A percentile compares a stretch with the other conserved stretches of the same genome.
Evolutionary conservation across 1,284 basidiomycete species (phyloP).

Genomic region (Cerrena zonata): DNA sequence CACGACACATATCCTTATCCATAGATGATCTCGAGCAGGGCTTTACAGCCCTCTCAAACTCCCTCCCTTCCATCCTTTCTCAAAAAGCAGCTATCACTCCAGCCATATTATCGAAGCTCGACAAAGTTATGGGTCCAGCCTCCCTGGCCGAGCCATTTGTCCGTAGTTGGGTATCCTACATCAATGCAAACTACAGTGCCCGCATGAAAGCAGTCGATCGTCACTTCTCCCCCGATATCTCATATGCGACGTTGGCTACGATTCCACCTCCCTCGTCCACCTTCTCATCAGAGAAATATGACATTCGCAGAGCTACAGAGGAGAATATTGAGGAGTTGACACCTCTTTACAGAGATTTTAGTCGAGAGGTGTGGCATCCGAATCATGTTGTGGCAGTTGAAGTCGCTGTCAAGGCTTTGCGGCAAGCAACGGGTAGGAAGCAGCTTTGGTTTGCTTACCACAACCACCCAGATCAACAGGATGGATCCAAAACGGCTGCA

Average conservation of each 20-base stretch:
- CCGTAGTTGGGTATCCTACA: constrained; percentile 10
- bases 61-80: constrained; percentile 6
- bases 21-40: background rate
- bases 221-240: constrained; percentile 9
- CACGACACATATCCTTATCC: constrained; percentile 3
- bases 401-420: constrained; percentile 6
- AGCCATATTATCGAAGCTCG: constrained; percentile 1
- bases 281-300: background rate
- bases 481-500: too few species aligned
- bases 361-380: background rate
- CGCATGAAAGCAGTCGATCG: background rate
- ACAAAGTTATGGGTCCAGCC: constrained; percentile 15
- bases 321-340: constrained; percentile 16
- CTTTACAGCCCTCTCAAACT: background rate
- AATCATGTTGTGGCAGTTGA: constrained; percentile 11
- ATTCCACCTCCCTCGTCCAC: constrained; percentile 10
- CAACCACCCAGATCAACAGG: background rate
- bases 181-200: constrained; percentile 5
- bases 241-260: constrained; percentile 17
- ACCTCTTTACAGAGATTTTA: constrained; percentile 16
- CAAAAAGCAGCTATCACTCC: background rate
- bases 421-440: constrained; percentile 3
- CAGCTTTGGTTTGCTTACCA: constrained; percentile 16
- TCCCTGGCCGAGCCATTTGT: constrained; percentile 16
- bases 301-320: constrained; percentile 8